Evolutionary conservation across 2,329 filamentous ascomycete species (phyloP), one percentile per base, ranked within the genome.

Genomic region (Monosporascus ibericus): DNA sequence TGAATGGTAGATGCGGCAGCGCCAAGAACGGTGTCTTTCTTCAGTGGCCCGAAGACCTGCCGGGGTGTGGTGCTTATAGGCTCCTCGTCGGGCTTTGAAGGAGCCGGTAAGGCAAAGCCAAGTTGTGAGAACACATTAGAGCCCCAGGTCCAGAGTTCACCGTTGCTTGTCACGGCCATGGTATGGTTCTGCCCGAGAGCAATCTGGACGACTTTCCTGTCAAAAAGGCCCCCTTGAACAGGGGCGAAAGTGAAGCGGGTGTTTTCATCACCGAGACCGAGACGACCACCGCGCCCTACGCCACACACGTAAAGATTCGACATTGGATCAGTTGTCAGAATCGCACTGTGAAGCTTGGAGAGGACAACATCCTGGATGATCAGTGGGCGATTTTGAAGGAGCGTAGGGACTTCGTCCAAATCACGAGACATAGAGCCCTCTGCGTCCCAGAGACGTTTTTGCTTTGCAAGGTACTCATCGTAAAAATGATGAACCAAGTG

Each of bases 111-210:
- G 18, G 80, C 74, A 67, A 96, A 97, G 5, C 94, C 94, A 15
- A 99, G 78, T 66, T 97, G 92, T 1, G 87, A 90, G 65, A 83
- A 86, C 7, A 80, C 84, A 63, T 96, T 97, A 58, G 87, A 88
- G 7, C 94, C 94, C 94, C 94, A 99, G 1, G 90, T 94, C 76
- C 90, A 96, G 6, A 96, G 82, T 60, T 95, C 90, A n/a, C 94
- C 92, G 50, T 85, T 79, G n/a, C 85, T 85, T 3, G 89, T 88
- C 6, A 97, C 75, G 1, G 90, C 92, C 67, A 99, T 77, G 3
- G 88, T 89, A 67, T 99, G 94, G 59, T 96, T 94, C 65, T 95
- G 90, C 1, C 94, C 94, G 3, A 99, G 77, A 1, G 91, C 90
- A 47, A 96, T 79, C n/a, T 84, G 81, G 2, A 80, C 74, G 5